Evolutionary conservation across 495 filamentous ascomycete species (phyloP), one percentile per base, ranked within the genome.

Genomic region (Trichoderma gamsii): DNA sequence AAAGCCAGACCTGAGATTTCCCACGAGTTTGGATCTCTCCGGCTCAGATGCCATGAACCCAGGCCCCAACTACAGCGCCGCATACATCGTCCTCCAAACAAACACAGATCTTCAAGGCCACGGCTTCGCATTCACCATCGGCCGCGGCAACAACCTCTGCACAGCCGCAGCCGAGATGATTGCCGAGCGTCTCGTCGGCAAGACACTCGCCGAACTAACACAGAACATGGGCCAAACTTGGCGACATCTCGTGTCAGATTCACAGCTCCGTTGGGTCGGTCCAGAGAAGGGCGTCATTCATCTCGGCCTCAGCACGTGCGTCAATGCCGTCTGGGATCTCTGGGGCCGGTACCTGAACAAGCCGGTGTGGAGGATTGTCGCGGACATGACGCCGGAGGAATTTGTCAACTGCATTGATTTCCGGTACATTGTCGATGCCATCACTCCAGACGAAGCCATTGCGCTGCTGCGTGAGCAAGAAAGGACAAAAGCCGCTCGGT

Each of bases 31-130:
- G 56, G 91, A 96, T 79, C 94, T 94, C 81, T 96, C 92, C 5
- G 93, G 93, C 73, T 96, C 92, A 44, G 93, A 97, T 85, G 93
- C 93, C 74, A 97, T 97, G 93, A 97, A 97, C 76, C 89, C 91
- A 13, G 92, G 93, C 7, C 91, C 92, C 49, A 93, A 97, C 80
- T 97, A 97, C 79, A 93, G 91, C 3, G 82, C 92, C 61, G 92
- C 93, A 18, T 97, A 97, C 83, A 96, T 92, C 77, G 92, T 97
- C 73, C 83, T 97, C 67, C 78, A 91, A 73, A 97, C 93, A 1
- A 88, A 96, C 75, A 87, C 88, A 0, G 74, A 84, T 5, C 82
- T 86, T 75, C 79, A 82, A 13, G 93, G 93, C 64, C 93, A 97
- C 73, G 92, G 92, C 73, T 96, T 97, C 92, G 89, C 93, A 71